phyloP scores from a whole-genome alignment of 2,329 filamentous ascomycete genomes.

The Thelonectria rubi region DNA sequence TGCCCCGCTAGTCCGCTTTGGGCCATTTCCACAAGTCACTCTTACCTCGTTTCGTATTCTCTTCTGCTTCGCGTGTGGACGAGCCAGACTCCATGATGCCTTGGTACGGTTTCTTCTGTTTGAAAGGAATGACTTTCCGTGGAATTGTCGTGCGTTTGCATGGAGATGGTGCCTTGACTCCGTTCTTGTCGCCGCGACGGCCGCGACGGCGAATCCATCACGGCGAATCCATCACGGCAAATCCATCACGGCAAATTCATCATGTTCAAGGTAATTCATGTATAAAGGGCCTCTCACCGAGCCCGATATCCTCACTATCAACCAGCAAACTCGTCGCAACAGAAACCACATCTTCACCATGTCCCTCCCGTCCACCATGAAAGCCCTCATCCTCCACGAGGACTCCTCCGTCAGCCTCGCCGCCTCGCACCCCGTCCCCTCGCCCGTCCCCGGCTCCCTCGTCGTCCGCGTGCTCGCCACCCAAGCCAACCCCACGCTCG shows the following conservation, averaged over 20 bases:
- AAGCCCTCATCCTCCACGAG: constrained; percentile 30
- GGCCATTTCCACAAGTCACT: not conserved
- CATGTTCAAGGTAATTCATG: not conserved
- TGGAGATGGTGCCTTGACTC: not conserved
- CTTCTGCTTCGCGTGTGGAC: too few species aligned
- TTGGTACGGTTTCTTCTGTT: too few species aligned
- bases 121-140: not conserved
- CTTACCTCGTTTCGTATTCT: constrained; percentile 25
- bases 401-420: constrained; percentile 26
- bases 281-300: not conserved
- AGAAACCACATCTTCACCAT: constrained; percentile 13
- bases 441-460: constrained; percentile 29
- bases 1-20: not conserved
- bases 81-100: too few species aligned
- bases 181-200: not conserved
- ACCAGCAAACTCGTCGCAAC: not conserved
- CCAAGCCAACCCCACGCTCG: constrained; percentile 42
- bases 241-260: too few species aligned
- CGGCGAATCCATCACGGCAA: too few species aligned
- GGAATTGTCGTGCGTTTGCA: not conserved
- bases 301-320: not conserved
- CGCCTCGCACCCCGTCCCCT: constrained; percentile 30
- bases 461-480: constrained; percentile 38
- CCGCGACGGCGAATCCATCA: too few species aligned
- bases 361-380: constrained; percentile 34